Base-by-base conservation (phyloP, 176 grass and related monocot species). In the Oryza meridionalis region DNA sequence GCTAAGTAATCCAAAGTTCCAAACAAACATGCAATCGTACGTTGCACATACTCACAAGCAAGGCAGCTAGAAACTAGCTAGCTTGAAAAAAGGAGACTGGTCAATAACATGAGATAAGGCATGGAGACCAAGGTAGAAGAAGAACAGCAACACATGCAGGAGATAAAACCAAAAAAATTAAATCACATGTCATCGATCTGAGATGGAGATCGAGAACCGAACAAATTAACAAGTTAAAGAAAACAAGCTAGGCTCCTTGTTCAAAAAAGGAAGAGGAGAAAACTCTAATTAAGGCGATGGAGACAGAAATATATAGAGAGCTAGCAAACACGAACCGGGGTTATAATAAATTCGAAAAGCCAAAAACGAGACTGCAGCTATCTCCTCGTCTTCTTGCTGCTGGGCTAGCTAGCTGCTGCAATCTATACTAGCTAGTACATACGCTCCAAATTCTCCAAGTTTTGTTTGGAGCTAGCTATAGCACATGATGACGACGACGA, bases 1-100 rank as follows among this genome's bases (percentile, higher is more conserved):
- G 29, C 29, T n/a, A 62, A 62, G 1, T n/a, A 58, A 10, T 74
- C 33, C 33, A 35, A 44, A 40, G 7, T 40, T 40, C 38, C 43
- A 80, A 81, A 75, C 22, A 67, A 86, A 81, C 46, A 69, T 3
- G 59, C 9, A 16, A 21, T 38, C 37, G 37, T 67, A 49, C 37
- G 37, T 70, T 77, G 49, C 65, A 4, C n/a, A 62, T 62, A 45
- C 83, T 78, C 67, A 66, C 65, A 85, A 85, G 69, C 83, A 85
- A 85, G 37, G 35, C 24, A 10, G 50, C 4, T 53, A 53, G 15
- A 16, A 49, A 17, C 4, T 53, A 53, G 49, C 49, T 29, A 29
- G 29, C 29, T 31, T 53, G 16, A 43, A 43, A 53, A 19, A 53
- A 53, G 50, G 16, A 53, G 16, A 49, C 21, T n/a, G 58, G 9